Evolutionary conservation across 352 stramenopile species (phyloP), one percentile per base, ranked within the genome.

Genomic region (Thalassiosira livingstoniorum): DNA sequence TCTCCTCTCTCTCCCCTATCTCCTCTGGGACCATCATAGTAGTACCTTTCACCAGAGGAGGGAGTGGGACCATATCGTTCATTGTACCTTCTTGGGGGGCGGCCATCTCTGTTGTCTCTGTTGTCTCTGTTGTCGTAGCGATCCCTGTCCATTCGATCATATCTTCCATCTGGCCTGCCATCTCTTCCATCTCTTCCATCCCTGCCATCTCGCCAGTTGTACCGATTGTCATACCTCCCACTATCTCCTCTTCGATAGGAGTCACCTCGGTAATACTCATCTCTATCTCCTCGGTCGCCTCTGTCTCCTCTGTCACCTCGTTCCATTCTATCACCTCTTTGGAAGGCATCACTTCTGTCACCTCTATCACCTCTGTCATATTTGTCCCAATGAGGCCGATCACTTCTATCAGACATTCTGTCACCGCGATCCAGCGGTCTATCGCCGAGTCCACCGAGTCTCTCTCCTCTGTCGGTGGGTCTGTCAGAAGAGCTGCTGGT

Each of bases 201-300:
- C 21, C 21, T 58, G 47, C 47, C 4, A 58, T 58, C 47, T 58
- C 47, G 47, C 10, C 47, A n/a, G 27, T 58, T 58, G 47, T 58
- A 58, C 27, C 47, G 21, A 4, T 11, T 5, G n/a, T 58, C 47
- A 27, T 58, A 58, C 21, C 11, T 11, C 27, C 42, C 18, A 18
- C 10, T 51, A 18, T 51, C 18, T 10, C 42, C 42, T 51, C 42
- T 18, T 51, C 18, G 10, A 18, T 18, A 18, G 10, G 10, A 10
- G 10, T 18, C 42, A 18, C n/a, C 42, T 51, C 18, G 10, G 42
- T 18, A 18, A 18, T 51, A 10, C 42, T 18, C 42, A 18, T 18
- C 42, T 51, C 42, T 51, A 18, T 51, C 42, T 51, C 10, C 42
- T 18, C 47, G 47, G 21, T 58, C 11, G 21, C 11, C 11, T 29